These are phyloP conservation scores for Linum tenue DNA, from an alignment of 345 rosid genomes.

Conservation along the genomic window DNA sequence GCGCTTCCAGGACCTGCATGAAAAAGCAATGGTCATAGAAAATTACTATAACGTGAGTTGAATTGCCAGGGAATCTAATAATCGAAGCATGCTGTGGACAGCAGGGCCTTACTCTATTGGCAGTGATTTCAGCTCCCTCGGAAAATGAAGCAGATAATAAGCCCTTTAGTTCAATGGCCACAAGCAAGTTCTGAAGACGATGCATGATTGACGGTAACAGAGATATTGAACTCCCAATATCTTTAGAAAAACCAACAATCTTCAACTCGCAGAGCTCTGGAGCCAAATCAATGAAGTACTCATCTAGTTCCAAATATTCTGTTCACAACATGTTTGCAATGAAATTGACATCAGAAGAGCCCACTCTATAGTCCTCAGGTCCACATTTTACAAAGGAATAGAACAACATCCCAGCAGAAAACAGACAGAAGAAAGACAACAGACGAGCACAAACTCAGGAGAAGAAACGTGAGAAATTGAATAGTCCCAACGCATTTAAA, in stretches of 20 bases:
- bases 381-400: neutral
- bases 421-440: neutral
- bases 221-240: slow-evolving; percentile 78
- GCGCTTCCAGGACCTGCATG: slow-evolving; percentile 73
- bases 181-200: slow-evolving; percentile 80
- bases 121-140: slow-evolving; percentile 68
- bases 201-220: slow-evolving; percentile 91
- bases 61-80: slow-evolving; percentile 3
- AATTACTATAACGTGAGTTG: neutral
- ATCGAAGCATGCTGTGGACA: slow-evolving; percentile 10
- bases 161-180: slow-evolving; percentile 77
- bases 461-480: neutral
- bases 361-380: neutral
- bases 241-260: slow-evolving; percentile 78
- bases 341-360: slow-evolving; percentile 4
- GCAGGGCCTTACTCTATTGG: slow-evolving; percentile 43
- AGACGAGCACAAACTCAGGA: neutral
- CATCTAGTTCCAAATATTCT: slow-evolving; percentile 64
- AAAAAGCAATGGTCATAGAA: slow-evolving; percentile 20
- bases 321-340: slow-evolving; percentile 20
- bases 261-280: slow-evolving; percentile 83
- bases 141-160: slow-evolving; percentile 53
- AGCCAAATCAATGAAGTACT: slow-evolving; percentile 65
- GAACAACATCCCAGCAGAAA: neutral
- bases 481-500: neutral